Evolutionary conservation across 305 asterid species (phyloP).

Genomic region (Coffea humblotiana): DNA sequence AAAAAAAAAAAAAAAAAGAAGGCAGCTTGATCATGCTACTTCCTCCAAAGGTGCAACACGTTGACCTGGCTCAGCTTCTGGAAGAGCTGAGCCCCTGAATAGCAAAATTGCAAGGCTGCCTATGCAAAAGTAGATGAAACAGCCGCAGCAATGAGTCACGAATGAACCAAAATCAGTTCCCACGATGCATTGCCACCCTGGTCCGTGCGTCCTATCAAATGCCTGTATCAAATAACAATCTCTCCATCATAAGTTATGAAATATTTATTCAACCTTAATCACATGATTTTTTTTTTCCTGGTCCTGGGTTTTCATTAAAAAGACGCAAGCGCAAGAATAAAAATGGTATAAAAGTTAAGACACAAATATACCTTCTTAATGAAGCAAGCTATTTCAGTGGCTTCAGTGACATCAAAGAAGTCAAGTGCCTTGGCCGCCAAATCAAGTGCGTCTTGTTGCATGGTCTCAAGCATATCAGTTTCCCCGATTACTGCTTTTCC

Average conservation of each 20-base stretch:
- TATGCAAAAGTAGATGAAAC: conserved; percentile 67
- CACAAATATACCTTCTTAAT: conserved; percentile 54
- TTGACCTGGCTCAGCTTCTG: conserved; percentile 22
- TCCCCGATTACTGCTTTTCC: conserved; percentile 82
- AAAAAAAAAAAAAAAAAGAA: no score
- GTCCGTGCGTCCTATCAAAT: conserved; percentile 60
- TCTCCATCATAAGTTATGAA: background rate
- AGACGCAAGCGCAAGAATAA: background rate
- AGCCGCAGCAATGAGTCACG: conserved; percentile 80
- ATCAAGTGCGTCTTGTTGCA: conserved; percentile 80
- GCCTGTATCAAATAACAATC: conserved; percentile 45
- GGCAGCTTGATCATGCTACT: conserved; percentile 9
- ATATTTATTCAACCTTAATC: background rate
- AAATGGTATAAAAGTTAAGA: background rate
- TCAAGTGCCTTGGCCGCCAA: conserved; percentile 89
- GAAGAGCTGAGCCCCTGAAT: conserved; percentile 56
- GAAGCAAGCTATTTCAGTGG: conserved; percentile 76
- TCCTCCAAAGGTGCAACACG: conserved; percentile 33
- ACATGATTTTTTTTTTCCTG: background rate
- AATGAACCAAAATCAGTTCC: conserved; percentile 92
- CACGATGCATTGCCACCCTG: conserved; percentile 89
- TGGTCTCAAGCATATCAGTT: conserved; percentile 70
- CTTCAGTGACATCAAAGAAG: conserved; percentile 71
- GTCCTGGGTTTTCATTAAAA: no score
- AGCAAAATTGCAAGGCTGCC: conserved; percentile 78